Percentiles rank a stretch among this genome's conserved stretches.
phyloP scores from a whole-genome alignment of 2,329 filamentous ascomycete genomes.

The Aspergillus bombycis region DNA sequence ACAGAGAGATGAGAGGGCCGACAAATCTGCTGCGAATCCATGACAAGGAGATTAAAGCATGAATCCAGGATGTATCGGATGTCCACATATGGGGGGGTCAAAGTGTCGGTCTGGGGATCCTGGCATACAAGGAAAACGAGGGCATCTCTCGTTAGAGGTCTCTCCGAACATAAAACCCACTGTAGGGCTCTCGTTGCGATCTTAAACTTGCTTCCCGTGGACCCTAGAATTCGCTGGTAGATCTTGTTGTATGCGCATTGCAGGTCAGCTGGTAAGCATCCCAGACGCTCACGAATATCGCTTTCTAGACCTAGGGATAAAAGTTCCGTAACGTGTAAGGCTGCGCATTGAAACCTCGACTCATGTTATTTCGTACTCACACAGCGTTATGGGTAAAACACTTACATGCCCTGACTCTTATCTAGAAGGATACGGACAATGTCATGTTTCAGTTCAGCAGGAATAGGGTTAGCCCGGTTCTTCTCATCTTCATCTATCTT shows the following conservation, averaged over 20 bases:
- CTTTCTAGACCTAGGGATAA: not conserved
- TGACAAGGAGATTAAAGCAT: not conserved
- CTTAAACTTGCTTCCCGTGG: not conserved
- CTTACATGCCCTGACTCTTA: not conserved
- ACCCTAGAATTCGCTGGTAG: not conserved
- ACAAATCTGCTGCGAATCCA: not conserved
- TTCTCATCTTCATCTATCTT: not conserved
- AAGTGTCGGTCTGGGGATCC: not conserved
- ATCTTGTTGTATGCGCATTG: not conserved
- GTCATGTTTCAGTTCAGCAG: not conserved
- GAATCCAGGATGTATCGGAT: not conserved
- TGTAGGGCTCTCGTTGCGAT: not conserved
- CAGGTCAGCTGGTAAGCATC: not conserved
- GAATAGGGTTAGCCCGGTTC: not conserved
- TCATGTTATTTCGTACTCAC: not conserved
- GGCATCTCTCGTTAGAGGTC: not conserved
- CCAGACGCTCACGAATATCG: not conserved
- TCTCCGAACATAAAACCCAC: not conserved
- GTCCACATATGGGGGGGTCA: not conserved
- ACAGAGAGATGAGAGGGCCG: not conserved
- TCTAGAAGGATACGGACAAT: not conserved
- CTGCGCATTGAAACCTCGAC: not conserved
- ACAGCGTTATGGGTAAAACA: not conserved
- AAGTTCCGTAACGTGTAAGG: not conserved
- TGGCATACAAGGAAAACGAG: not conserved